These are phyloP conservation scores for Corymbia citriodora DNA, from an alignment of 441 rosid species.

Conservation along the genomic window DNA sequence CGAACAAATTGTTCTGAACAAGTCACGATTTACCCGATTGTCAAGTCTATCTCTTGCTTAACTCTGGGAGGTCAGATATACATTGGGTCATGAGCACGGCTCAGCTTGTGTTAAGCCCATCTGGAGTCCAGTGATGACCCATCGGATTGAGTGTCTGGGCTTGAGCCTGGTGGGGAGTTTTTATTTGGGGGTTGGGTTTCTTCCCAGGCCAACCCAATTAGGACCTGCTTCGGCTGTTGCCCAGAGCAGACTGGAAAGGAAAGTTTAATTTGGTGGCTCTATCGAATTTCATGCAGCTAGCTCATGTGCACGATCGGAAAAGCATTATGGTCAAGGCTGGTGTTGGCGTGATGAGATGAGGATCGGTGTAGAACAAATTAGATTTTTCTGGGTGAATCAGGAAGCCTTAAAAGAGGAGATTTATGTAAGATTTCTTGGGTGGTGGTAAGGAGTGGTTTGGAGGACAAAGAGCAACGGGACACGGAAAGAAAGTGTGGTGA, in stretches of 20 bases:
- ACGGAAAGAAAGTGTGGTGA: not conserved
- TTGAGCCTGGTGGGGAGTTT: not conserved
- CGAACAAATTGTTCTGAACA: fast-evolving
- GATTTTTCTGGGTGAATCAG: not conserved
- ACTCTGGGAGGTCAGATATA: not conserved
- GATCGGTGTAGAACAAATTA: not conserved
- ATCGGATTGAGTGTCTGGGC: not conserved
- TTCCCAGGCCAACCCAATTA: not conserved
- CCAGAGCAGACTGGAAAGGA: not conserved
- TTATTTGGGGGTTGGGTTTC: too few species aligned
- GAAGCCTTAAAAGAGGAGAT: not conserved
- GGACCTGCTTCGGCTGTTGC: not conserved
- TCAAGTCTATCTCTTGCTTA: not conserved
- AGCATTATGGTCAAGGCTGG: not conserved
- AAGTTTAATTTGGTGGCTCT: not conserved
- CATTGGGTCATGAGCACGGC: not conserved
- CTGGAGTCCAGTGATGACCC: not conserved
- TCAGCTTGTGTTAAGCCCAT: not conserved
- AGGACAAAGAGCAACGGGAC: not conserved
- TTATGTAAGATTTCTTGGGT: not conserved
- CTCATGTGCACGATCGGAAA: not conserved
- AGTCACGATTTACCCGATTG: not conserved
- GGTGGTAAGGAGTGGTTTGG: not conserved
- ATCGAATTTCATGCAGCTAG: not conserved
- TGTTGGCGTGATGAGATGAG: not conserved